A percentile compares a stretch with the other conserved stretches of the same genome.
Evolutionary conservation across 129 eudicot genomes (phyloP).

Genomic region (Centaurea solstitialis): DNA sequence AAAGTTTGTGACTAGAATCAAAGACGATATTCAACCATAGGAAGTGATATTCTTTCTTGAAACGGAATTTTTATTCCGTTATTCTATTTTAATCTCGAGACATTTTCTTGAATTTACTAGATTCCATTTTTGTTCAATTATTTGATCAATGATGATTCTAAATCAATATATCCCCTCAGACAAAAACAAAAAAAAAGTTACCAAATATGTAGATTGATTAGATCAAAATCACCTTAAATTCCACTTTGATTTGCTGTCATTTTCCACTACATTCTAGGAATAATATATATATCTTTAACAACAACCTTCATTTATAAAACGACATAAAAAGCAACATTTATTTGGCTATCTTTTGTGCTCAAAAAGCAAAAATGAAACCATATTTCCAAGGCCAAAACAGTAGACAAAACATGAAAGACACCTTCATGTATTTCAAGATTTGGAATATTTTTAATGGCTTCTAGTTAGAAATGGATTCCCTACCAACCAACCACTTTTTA

Average conservation of each 20-base stretch:
- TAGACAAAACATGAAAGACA: slow-evolving; percentile 44
- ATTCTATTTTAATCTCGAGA: background rate
- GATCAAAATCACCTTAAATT: slow-evolving; percentile 19
- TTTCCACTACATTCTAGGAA: slow-evolving; percentile 41
- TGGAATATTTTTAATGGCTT: slow-evolving; percentile 17
- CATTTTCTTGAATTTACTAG: background rate
- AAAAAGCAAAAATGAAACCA: slow-evolving; percentile 31
- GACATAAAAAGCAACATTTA: slow-evolving; percentile 13
- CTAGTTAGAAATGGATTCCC: slow-evolving; percentile 35
- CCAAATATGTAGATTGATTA: slow-evolving; percentile 1
- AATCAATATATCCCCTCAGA: background rate
- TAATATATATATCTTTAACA: background rate
- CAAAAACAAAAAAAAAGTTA: background rate
- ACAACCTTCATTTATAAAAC: slow-evolving; percentile 3
- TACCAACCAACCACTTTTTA: slow-evolving; percentile 41
- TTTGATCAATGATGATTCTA: background rate
- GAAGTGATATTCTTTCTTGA: background rate
- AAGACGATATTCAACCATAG: background rate
- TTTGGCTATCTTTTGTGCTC: slow-evolving; percentile 14
- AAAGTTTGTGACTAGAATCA: background rate
- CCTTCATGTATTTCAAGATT: slow-evolving; percentile 22
- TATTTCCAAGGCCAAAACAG: slow-evolving; percentile 39
- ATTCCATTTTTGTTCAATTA: background rate
- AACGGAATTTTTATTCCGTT: background rate
- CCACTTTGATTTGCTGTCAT: slow-evolving; percentile 33